Evolutionary conservation across 257 asterid species (phyloP), one percentile per base, ranked within the genome.

Genomic region (Nicotiana obtusifolia): DNA sequence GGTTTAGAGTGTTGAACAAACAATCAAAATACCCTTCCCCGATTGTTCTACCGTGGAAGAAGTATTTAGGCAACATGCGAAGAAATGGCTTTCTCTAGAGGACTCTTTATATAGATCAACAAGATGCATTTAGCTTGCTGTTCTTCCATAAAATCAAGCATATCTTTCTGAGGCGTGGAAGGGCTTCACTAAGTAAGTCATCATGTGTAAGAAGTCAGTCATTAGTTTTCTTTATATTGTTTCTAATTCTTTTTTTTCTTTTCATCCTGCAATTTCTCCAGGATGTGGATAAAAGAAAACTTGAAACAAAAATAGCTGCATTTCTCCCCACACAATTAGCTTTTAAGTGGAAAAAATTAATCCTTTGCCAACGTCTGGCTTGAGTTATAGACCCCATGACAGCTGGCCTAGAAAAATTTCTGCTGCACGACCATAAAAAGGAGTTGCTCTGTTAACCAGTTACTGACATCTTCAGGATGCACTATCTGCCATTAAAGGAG

Each of bases 401-500:
- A 15, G 61, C 52, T 64, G 4, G 53, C 41, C 24, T 41, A 71
- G 54, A 44, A 44, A 11, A 14, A 0, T 0, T 47, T 73, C 61
- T 73, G 61, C 61, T 73, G 15, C 79, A 47, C 79, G 2, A 73
- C 79, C 79, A 73, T 49, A 24, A 73, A 73, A 73, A 6, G 64
- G 77, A 22, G 5, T 60, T 68, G 64, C 20, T 64, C 56, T 64
- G 33, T 84, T 73, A 84, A 64, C 75, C 73, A 5, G 20, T 80
- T 75, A 7, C 68, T 19, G 35, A 9, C 89, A 86, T 78, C 47
- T 35, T 84, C 89, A 95, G 99, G 99, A 93, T 64, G 94, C 99
- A 33, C 83, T 95, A 76, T 66, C 81, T 85, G 99, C 98, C 67
- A 93, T 95, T 80, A 92, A 86, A 86, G 97, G 99, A 83, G 98